Evolutionary conservation across 2,329 filamentous ascomycete genomes (phyloP), one percentile per base, ranked within the genome.

Genomic region (Atkinsonella texensis): DNA sequence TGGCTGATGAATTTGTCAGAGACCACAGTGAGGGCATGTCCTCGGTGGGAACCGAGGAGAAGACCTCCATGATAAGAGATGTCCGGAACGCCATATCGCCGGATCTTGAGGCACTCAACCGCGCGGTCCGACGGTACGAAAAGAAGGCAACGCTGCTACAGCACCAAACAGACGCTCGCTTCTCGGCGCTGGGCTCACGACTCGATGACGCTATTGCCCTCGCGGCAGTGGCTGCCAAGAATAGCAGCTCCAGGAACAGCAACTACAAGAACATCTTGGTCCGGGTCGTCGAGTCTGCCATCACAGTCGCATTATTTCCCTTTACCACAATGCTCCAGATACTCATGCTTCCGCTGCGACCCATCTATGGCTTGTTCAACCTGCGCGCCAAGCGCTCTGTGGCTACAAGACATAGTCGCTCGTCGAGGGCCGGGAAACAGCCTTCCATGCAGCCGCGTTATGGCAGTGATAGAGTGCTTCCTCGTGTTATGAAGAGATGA

Each of bases 41-140:
- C 12, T 58, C 63, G 3, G 53, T 56, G 17, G 66, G 64, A 47
- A 58, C 65, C 33, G 72, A 73, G 49, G 67, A 72, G 56, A 65
- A 72, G 54, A 64, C 71, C 6, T 68, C 66, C 3, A 65, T 77
- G 39, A 68, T 73, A 46, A 73, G 71, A 5, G 82, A 87, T 53
- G 74, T 87, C 12, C 78, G 81, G 42, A 80, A 79, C 54, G 71
- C 74, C 31, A 73, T 91, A 11, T 85, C 89, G 57, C 84, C 88
- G 0, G 89, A 96, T 53, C 75, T 97, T 6, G 90, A 96, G 60
- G 87, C 89, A 0, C 72, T 97, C 33, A 93, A 89, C 59, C 83
- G 91, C 46, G 90, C 91, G 4, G 85, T 97, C 44, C 80, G 91
- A 18, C 82, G 89, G 38, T 95, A 95, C 60, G 91, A 97, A 70